Evolutionary conservation across 2,329 filamentous ascomycete species (phyloP).

Genomic region (Hyphodiscus sp.): DNA sequence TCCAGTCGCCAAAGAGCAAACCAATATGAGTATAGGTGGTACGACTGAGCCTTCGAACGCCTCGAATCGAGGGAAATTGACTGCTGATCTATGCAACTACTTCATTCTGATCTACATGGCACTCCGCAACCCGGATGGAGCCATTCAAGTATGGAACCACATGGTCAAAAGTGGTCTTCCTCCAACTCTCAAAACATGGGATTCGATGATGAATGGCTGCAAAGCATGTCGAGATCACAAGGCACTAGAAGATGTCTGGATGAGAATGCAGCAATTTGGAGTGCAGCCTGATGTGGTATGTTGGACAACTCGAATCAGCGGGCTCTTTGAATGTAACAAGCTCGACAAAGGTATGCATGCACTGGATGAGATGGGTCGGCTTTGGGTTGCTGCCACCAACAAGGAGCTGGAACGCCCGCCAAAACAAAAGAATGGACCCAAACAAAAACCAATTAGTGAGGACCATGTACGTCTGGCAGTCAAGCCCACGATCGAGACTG

Average conservation of each 20-base stretch:
- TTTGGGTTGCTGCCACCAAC: conserved; percentile 41
- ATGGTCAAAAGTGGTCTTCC: conserved; percentile 47
- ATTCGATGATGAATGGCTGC: conserved; percentile 66
- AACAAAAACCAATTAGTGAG: background rate
- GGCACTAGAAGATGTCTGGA: conserved; percentile 63
- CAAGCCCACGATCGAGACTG: conserved; percentile 53
- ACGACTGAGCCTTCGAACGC: background rate
- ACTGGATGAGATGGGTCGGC: conserved; percentile 57
- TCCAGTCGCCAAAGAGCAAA: conserved; percentile 11
- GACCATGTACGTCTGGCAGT: conserved; percentile 33
- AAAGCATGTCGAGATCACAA: conserved; percentile 49
- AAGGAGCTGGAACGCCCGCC: background rate
- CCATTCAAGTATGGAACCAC: conserved; percentile 50
- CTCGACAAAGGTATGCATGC: conserved; percentile 52
- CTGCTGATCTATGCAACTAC: conserved; percentile 32
- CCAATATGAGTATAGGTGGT: background rate
- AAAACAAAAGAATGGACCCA: conserved; percentile 3
- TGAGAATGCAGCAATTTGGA: conserved; percentile 50
- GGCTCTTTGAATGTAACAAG: conserved; percentile 51
- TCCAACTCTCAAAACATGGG: conserved; percentile 63
- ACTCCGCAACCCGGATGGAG: conserved; percentile 35
- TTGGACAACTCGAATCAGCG: conserved; percentile 66
- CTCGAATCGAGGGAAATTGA: conserved; percentile 11
- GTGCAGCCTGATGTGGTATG: conserved; percentile 55
- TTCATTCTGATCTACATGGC: conserved; percentile 42